phyloP scores from a whole-genome alignment of 805 yeast species.

The Pichia eremophila region DNA sequence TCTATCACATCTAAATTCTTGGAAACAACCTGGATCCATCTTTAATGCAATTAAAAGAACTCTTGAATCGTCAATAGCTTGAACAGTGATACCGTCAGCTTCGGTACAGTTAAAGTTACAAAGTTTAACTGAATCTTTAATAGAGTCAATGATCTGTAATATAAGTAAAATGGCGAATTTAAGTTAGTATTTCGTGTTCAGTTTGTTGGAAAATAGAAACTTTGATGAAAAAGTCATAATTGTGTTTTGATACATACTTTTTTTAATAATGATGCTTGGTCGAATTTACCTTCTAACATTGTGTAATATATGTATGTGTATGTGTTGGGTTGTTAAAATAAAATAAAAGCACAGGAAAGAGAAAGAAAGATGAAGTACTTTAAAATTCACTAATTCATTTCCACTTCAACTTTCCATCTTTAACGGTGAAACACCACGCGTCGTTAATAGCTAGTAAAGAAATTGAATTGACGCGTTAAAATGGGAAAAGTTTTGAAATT shows the following conservation, averaged over 20 bases:
- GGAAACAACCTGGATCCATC: slow-evolving; percentile 81
- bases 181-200: not conserved
- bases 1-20: slow-evolving; percentile 91
- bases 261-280: slow-evolving; percentile 84
- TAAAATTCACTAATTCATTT: too few species aligned
- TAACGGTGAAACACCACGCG: not conserved
- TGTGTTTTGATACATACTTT: slow-evolving; percentile 34
- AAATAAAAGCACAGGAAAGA: not conserved
- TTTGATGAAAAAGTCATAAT: too few species aligned
- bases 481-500: too few species aligned
- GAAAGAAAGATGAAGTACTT: not conserved
- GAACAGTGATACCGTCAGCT: slow-evolving; percentile 79
- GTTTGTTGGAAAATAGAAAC: not conserved
- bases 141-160: slow-evolving; percentile 69
- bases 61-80: slow-evolving; percentile 96
- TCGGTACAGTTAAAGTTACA: slow-evolving; percentile 97
- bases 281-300: slow-evolving; percentile 97
- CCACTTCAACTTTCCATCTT: too few species aligned
- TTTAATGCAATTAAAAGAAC: slow-evolving; percentile 82
- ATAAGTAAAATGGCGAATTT: not conserved
- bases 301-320: not conserved
- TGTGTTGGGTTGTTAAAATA: not conserved
- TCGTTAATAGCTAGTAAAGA: not conserved
- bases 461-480: too few species aligned
- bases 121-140: slow-evolving; percentile 87